A percentile compares a stretch with the other conserved stretches of the same genome.
Conservation (phyloP, 257 asterid species). For the Solanum lignicaule region DNA sequence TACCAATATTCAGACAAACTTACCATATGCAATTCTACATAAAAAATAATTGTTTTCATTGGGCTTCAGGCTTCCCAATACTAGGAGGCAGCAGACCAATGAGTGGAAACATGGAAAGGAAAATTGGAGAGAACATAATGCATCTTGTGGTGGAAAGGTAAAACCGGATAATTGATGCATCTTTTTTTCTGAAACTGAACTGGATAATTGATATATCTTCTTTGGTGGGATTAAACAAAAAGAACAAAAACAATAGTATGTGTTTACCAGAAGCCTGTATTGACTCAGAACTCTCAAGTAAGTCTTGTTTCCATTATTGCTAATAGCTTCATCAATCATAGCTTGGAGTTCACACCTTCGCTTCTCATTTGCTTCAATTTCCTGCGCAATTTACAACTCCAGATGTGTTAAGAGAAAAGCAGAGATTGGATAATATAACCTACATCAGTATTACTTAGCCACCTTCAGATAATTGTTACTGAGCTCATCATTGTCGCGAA, state of each 20-base stretch:
- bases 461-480: conserved; percentile 80
- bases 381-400: conserved; percentile 35
- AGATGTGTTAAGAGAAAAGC: conserved; percentile 3
- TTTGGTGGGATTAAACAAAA: not conserved
- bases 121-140: not conserved
- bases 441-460: not conserved
- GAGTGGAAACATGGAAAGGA: not conserved
- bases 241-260: not conserved
- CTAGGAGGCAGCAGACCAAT: not conserved
- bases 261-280: conserved; percentile 81
- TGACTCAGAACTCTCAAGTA: conserved; percentile 86
- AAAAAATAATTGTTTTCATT: too few relatives aligned
- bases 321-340: conserved; percentile 83
- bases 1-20: not conserved
- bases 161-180: not conserved
- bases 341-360: conserved; percentile 64
- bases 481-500: conserved; percentile 93
- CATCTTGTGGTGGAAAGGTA: not conserved
- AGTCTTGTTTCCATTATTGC: conserved; percentile 73
- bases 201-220: not conserved
- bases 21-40: not conserved
- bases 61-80: not conserved
- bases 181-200: not conserved
- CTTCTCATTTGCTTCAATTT: conserved; percentile 80
- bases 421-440: not conserved